Conservation (phyloP, 225 moss, liverwort and hornwort genomes). For the Sphagnum contortum region DNA sequence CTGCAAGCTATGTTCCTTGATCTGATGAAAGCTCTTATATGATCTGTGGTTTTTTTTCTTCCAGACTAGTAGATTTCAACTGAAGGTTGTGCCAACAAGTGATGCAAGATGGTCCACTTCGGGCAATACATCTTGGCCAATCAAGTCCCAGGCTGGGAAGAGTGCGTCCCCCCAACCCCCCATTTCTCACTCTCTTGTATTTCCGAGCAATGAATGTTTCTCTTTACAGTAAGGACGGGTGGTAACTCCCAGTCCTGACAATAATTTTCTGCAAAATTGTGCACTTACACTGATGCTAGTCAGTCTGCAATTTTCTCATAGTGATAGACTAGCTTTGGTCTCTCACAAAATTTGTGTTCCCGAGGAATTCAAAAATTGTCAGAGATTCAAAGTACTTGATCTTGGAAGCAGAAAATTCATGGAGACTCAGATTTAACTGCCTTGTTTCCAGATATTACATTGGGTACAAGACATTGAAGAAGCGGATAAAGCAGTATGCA, state of each 20-base stretch:
- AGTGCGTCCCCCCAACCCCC: constrained; percentile 18
- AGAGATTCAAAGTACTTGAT: neutral
- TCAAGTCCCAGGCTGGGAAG: constrained; percentile 56
- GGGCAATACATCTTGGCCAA: constrained; percentile 46
- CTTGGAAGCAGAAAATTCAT: too few species aligned
- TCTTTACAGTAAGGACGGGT: too few species aligned
- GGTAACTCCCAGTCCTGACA: too few species aligned
- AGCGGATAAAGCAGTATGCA: constrained; percentile 43
- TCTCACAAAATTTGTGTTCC: too few species aligned
- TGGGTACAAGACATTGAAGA: constrained; percentile 50
- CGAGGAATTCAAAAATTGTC: neutral
- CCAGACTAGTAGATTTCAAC: too few species aligned
- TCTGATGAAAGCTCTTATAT: too few species aligned
- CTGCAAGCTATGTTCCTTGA: too few species aligned
- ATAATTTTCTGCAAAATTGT: neutral
- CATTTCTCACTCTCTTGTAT: too few species aligned
- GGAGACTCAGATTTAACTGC: too few species aligned
- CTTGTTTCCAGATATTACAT: constrained; percentile 37
- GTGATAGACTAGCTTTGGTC: neutral
- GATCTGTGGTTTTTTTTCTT: too few species aligned
- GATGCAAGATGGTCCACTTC: constrained; percentile 54
- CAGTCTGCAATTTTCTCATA: neutral
- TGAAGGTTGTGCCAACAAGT: too few species aligned
- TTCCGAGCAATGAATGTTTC: too few species aligned
- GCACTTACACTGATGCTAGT: neutral